Percentiles rank a stretch among this genome's conserved stretches.
These are phyloP conservation scores for Kazachstania sp. DNA, from an alignment of 1,139 yeast genomes.

Conservation along the genomic window DNA sequence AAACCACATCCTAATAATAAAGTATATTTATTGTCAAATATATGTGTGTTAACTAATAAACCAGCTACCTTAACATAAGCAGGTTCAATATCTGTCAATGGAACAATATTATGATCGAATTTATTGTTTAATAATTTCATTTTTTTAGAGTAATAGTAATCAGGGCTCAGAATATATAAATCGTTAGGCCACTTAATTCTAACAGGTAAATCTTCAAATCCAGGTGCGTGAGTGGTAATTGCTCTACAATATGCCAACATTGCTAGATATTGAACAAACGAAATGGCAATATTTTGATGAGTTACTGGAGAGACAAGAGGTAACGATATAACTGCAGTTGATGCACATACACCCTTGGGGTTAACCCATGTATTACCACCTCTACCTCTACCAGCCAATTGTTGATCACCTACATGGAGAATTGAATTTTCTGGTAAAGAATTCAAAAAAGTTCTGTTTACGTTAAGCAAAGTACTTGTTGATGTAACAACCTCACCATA, in stretches of 20 bases:
- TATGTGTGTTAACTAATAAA: slow-evolving; percentile 71
- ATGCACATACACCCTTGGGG: slow-evolving; percentile 85
- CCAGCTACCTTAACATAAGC: slow-evolving; percentile 78
- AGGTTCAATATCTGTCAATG: slow-evolving; percentile 33
- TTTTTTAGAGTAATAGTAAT: slow-evolving; percentile 32
- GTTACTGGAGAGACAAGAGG: slow-evolving; percentile 36
- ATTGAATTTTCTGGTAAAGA: slow-evolving; percentile 26
- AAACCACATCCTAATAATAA: slow-evolving; percentile 80
- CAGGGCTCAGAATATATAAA: slow-evolving; percentile 66
- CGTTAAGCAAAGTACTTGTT: slow-evolving; percentile 70
- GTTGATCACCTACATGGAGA: slow-evolving; percentile 58
- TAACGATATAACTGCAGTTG: slow-evolving; percentile 59
- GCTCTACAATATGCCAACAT: slow-evolving; percentile 81
- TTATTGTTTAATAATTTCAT: slow-evolving; percentile 23
- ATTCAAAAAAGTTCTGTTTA: slow-evolving; percentile 50
- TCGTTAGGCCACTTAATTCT: slow-evolving; percentile 97
- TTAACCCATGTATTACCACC: slow-evolving; percentile 95
- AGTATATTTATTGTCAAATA: slow-evolving; percentile 48
- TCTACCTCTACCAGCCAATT: slow-evolving; percentile 86
- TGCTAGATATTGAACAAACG: slow-evolving; percentile 78
- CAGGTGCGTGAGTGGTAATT: slow-evolving; percentile 54
- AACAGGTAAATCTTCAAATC: slow-evolving; percentile 68
- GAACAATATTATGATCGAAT: slow-evolving; percentile 15
- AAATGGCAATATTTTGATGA: slow-evolving; percentile 41
- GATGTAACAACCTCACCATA: slow-evolving; percentile 91